Evolutionary conservation across 352 stramenopile genomes (phyloP), one percentile per base, ranked within the genome.

Genomic region (Phytopythium oedochilum): DNA sequence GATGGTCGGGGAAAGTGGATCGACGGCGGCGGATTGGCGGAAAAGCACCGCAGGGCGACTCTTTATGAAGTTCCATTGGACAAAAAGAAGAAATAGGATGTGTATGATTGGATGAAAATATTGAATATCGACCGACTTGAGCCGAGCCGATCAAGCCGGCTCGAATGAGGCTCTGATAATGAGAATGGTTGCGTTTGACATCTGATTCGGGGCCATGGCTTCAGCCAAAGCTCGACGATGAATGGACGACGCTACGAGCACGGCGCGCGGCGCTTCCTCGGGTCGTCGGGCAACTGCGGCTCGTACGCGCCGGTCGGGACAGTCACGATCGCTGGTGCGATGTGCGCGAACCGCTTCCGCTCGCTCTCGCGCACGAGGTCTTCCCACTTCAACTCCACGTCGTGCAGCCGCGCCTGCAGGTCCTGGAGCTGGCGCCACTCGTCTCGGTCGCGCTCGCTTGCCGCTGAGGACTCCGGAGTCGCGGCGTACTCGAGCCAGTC

Each of bases 401-500:
- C 20, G 17, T 69, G 59, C 15, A 74, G 55, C 0, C 66, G 61
- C 10, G 28, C 20, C 2, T 53, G 55, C 23, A 74, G 53, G 2
- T 52, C 50, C 23, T 54, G 48, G 5, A 55, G 42, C 11, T 32
- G n/a, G 22, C 42, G 42, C 23, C 23, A 26, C 23, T 31, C 42
- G 14, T 20, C 22, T 3, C 11, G 12, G 1, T 32, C 42, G 20
- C 22, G 20, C 14, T 47, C 42, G 14, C 12, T 28, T 18, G 20
- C 6, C 0, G 12, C 22, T 32, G 12, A 7, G 4, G 11, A 1
- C 0, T 32, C 40, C 5, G 42, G 23, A 9, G 3, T 18, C 14
- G 5, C 5, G 15, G 65, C 70, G 45, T 67, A 36, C 23, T 75
- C 64, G 23, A 84, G 53, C 82, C 82, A 92, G 44, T 88, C 74